phyloP scores from a whole-genome alignment of 2,329 filamentous ascomycete genomes.

The Penicillium sp. region DNA sequence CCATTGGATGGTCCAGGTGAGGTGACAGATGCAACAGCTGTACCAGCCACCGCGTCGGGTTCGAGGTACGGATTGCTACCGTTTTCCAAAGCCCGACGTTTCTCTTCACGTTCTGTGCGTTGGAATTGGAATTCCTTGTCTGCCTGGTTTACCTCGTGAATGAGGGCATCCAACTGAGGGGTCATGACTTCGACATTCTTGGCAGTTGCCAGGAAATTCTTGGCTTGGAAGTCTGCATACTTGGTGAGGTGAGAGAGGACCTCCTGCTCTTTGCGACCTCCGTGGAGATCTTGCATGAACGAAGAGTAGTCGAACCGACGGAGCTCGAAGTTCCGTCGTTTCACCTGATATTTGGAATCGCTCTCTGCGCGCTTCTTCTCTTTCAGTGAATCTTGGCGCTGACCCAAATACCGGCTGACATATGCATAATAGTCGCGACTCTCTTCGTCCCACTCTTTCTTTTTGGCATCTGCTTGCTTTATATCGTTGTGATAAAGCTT shows the following conservation, averaged over 20 bases:
- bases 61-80: slow-evolving; percentile 74
- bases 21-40: slow-evolving; percentile 38
- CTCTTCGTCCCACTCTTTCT: slow-evolving; percentile 97
- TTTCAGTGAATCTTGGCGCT: slow-evolving; percentile 92
- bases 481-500: slow-evolving; percentile 95
- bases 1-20: slow-evolving; percentile 47
- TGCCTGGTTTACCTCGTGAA: slow-evolving; percentile 83
- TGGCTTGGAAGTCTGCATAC: slow-evolving; percentile 88
- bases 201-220: slow-evolving; percentile 76
- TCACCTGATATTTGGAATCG: slow-evolving; percentile 93
- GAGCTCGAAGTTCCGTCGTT: slow-evolving; percentile 91
- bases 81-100: slow-evolving; percentile 85
- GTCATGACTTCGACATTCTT: slow-evolving; percentile 85
- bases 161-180: slow-evolving; percentile 86
- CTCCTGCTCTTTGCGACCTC: slow-evolving; percentile 97
- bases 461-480: slow-evolving; percentile 95
- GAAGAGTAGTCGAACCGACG: slow-evolving; percentile 98
- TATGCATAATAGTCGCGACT: slow-evolving; percentile 98
- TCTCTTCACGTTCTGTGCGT: slow-evolving; percentile 92
- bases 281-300: slow-evolving; percentile 99
- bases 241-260: slow-evolving; percentile 91
- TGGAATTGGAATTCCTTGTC: slow-evolving; percentile 98
- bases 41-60: slow-evolving; percentile 60
- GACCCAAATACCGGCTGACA: slow-evolving; percentile 91
- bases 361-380: slow-evolving; percentile 95